Base-by-base conservation (phyloP, 108 stramenopile species). In the Asterionellopsis glacialis region DNA sequence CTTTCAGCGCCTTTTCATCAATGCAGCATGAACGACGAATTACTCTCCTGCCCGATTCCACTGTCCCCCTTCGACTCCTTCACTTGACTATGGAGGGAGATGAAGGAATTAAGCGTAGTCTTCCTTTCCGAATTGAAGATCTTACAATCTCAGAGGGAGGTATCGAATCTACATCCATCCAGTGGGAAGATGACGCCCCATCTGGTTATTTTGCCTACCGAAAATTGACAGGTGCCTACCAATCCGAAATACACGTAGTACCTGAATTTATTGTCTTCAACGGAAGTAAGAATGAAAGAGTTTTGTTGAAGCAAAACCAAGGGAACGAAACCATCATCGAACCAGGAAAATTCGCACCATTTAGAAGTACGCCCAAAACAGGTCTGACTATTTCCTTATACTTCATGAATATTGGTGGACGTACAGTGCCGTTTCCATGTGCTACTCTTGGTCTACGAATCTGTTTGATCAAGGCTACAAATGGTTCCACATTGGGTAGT, bases 191-290 rank as follows among this genome's bases (percentile, higher is more conserved):
- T 27, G 65, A 42, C 16, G 60, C 69, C 25, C 62, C 51, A 11
- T 84, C 86, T 24, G 82, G 85, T 14, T 85, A 76, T 63, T 90
- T 82, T 70, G 86, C 84, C 6, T 93, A 93, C 48, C 77, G 88
- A 41, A 54, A 65, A 18, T 68, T 93, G 4, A 65, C 85, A 13
- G 71, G 67, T 27, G 65, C 78, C 9, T 74, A 85, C 45, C 88
- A 89, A 54, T 73, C 79, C 9, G 85, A 90, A 55, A 47, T 93
- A 22, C 92, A 93, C 53, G 61, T 93, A 41, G 67, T 93, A 11
- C 92, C 92, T 11, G 92, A 93, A 61, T 93, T 78, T 52, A 66
- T 90, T 45, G 70, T 93, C 1, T 93, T 84, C 63, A 93, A 93
- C 61, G 88, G 88, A 41, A 79, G 85, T 48, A 38, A 61, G 21